Base-by-base conservation (phyloP, 345 rosid genomes). In the Eutrema yunnanense region DNA sequence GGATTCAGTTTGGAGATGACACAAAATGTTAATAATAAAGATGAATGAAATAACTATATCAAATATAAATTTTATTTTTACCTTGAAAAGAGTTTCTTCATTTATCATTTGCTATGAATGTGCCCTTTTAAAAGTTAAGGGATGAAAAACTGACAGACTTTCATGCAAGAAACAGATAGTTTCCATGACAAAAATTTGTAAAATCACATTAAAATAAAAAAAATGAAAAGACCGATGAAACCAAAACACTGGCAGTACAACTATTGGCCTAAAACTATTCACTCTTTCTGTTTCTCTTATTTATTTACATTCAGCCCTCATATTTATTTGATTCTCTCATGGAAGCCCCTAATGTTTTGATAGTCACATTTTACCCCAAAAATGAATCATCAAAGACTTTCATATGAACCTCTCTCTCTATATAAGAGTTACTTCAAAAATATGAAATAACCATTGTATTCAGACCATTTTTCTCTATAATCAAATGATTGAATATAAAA, bases 251-350 rank as follows among this genome's bases (percentile, higher is more conserved):
- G 65, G 74, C 79, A 61, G 16, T 62, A 12, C 79, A 69, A 19
- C 79, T 54, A 75, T 75, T 75, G 74, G 79, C 14, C 56, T 29
- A 47, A 36, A 69, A 62, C 66, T 76, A 47, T 38, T 76, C 79
- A 26, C 38, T 37, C 79, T 62, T 75, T 70, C 34, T 34, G 16
- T 14, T 11, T 77, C 43, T 65, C 55, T 71, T 37, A 65, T 71
- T 67, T 77, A 71, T 71, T 77, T 50, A 77, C 73, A 14, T 60
- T 42, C 4, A 65, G 11, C 6, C 48, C 68, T 58, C 62, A 9
- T 34, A 58, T 42, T 58, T 58, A 9, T n/a, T 71, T 0, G 9
- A 2, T 42, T 36, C 62, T 77, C 63, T n/a, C 67, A 51, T 0
- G 11, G 1, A 47, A 65, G 2, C 8, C 76, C 57, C 76, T 7